Base-by-base conservation (phyloP, 306 rosid species). In the Cucurbita maxima region DNA sequence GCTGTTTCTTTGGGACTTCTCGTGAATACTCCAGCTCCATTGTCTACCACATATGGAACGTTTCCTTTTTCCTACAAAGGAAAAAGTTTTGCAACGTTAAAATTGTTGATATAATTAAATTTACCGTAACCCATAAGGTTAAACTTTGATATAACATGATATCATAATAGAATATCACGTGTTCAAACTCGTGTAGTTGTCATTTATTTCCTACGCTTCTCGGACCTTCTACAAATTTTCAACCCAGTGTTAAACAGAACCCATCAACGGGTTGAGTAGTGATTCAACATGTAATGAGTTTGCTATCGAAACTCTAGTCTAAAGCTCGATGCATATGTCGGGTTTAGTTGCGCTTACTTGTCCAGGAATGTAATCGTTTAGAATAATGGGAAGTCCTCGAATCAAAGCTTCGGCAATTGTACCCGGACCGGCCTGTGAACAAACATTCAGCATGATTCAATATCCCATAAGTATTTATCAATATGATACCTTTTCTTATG, bases 381-480 rank as follows among this genome's bases (percentile, higher is more conserved):
- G 92, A 52, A 95, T 83, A 61, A 95, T 95, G 7, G 99, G 97
- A 82, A 95, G 99, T 62, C 99, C 99, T 78, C 97, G 83, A 47
- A 95, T 91, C 87, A 95, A 84, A 74, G 99, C 97, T 83, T 95
- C 99, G 12, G 99, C 92, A 52, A 95, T 95, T 76, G 99, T 95
- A 40, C 99, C 99, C 6, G 99, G 99, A 80, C 99, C 99, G 37
- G 99, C 99, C 98, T 93, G 76, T 59, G 75, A 71, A 76, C 67
- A n/a, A 73, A 57, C 3, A 63, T 45, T 3, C 38, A 52, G 52
- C 7, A 59, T 34, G 37, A 63, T 37, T 7, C 76, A 71, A 81
- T 41, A 58, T 6, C 5, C 4, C 34, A 18, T 1, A 50, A 50
- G 18, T 16, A 30, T 13, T 2, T 30, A 59, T 59, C 19, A 59